Conservation (phyloP, 2,329 filamentous ascomycete genomes). For the Neurospora sp. region DNA sequence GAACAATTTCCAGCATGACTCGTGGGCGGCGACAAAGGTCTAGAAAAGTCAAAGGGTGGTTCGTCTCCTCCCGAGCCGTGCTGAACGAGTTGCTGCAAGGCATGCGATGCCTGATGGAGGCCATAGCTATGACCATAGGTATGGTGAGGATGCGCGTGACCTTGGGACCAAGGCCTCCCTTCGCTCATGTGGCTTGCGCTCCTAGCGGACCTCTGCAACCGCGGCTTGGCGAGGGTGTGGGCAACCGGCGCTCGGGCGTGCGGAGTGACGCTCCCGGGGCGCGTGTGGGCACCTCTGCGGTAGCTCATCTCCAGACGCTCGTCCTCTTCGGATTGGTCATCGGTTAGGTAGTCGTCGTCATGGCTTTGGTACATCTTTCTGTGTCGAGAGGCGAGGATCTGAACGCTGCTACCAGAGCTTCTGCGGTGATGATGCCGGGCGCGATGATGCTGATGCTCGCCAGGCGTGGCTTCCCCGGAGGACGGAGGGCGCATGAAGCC, state of each 20-base stretch:
- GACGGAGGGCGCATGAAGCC: constrained; percentile 1
- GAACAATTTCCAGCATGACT: constrained; percentile 7
- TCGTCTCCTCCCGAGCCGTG: constrained; percentile 2
- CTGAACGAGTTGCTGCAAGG: constrained; percentile 2
- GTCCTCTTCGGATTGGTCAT: constrained; percentile 21
- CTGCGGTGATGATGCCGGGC: constrained; percentile 30
- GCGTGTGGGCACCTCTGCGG: constrained; percentile 4
- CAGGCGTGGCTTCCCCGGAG: constrained; percentile 15
- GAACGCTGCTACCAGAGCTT: constrained; percentile 41
- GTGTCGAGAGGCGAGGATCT: constrained; percentile 26
- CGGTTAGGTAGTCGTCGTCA: constrained; percentile 29
- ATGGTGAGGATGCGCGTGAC: background rate
- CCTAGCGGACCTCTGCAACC: constrained; percentile 15
- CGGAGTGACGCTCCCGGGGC: background rate
- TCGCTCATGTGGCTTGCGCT: constrained; percentile 14
- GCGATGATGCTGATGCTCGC: constrained; percentile 25
- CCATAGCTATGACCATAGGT: background rate
- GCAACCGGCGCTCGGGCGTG: background rate
- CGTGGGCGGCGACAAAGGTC: constrained; percentile 9
- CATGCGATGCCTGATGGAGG: background rate
- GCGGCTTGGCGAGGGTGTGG: constrained; percentile 11
- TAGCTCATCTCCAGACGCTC: constrained; percentile 18
- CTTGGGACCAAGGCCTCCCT: background rate
- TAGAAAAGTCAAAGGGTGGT: constrained; percentile 15
- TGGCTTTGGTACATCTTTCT: constrained; percentile 23